A percentile compares a stretch with the other conserved stretches of the same genome.
Evolutionary conservation across 225 moss, liverwort and hornwort species (phyloP).

Genomic region (Pseudisothecium myosuroides): DNA sequence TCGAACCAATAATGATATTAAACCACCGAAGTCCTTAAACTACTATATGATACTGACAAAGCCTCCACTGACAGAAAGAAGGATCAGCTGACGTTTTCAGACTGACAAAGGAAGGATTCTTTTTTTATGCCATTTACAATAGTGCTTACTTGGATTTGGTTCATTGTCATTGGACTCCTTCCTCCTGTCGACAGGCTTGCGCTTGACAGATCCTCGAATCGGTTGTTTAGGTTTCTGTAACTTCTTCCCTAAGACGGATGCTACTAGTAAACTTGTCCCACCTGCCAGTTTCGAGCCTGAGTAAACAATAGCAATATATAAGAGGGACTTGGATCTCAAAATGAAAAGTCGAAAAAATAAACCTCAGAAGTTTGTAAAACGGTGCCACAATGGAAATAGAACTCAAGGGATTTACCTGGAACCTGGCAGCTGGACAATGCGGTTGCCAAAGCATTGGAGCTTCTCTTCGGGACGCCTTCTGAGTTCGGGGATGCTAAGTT

Average conservation of each 20-base stretch:
- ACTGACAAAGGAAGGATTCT: background rate
- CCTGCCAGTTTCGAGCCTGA: conserved; percentile 43
- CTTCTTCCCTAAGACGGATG: conserved; percentile 45
- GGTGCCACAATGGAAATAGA: background rate
- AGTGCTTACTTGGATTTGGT: conserved; percentile 23
- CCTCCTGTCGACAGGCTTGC: conserved; percentile 24
- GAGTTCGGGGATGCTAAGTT: background rate
- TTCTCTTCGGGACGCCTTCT: conserved; percentile 21
- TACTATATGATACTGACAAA: background rate
- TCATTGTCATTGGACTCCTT: conserved; percentile 20
- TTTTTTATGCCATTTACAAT: background rate
- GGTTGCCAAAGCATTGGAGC: conserved; percentile 33
- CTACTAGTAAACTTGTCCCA: conserved; percentile 50
- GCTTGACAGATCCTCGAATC: conserved; percentile 33
- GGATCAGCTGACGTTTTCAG: background rate
- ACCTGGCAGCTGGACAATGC: conserved; percentile 41
- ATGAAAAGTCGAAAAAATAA: background rate
- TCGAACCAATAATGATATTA: background rate
- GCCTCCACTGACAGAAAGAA: background rate
- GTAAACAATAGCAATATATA: conserved; percentile 28
- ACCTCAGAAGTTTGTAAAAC: background rate
- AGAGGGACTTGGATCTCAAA: conserved; percentile 19
- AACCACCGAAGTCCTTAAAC: background rate
- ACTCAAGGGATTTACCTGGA: conserved; percentile 18
- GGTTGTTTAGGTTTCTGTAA: conserved; percentile 34